Base-by-base conservation (phyloP, 345 rosid genomes). In the Limnanthes douglasii region DNA sequence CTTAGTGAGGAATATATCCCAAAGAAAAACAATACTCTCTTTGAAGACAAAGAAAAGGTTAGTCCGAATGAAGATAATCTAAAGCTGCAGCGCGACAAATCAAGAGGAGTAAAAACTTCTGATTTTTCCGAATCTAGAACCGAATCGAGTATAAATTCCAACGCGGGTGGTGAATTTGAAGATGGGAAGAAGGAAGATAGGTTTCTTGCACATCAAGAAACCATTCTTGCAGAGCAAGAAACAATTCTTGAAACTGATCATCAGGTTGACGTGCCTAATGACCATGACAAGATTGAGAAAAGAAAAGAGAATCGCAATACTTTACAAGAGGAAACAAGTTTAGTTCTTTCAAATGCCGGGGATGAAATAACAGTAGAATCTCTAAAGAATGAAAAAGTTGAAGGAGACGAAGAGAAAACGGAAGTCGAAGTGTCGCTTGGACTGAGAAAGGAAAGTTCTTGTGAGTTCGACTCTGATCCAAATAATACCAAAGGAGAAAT, bases 281-380 rank as follows among this genome's bases (percentile, higher is more conserved):
- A 38, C 15, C 4, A 42, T 19, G 53, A 41, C 30, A 39, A 56
- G 50, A 41, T n/a, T n/a, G n/a, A n/a, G n/a, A n/a, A n/a, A n/a
- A n/a, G n/a, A n/a, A n/a, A n/a, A n/a, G 21, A 15, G 11, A 18
- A 18, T 10, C 12, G 19, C 19, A 20, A 33, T 11, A 66, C 37
- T 15, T 12, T 53, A 11, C 20, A 29, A 46, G 35, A 33, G n/a
- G 52, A 43, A 30, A 25, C 3, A 25, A 16, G 13, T 45, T 32
- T 15, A 6, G 13, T 34, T 21, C 36, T 33, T 37, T 30, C 31
- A 34, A 34, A 39, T 10, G 11, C 13, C 24, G 34, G 17, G 11
- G 8, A 24, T 16, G 39, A 31, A 23, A 24, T 34, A 37, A 32
- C 34, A 29, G 54, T 48, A 8, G 16, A 25, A n/a, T 45, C 37